These are phyloP conservation scores for Lodderomyces parapsilosis DNA, from an alignment of 1,139 yeast genomes.

Conservation along the genomic window DNA sequence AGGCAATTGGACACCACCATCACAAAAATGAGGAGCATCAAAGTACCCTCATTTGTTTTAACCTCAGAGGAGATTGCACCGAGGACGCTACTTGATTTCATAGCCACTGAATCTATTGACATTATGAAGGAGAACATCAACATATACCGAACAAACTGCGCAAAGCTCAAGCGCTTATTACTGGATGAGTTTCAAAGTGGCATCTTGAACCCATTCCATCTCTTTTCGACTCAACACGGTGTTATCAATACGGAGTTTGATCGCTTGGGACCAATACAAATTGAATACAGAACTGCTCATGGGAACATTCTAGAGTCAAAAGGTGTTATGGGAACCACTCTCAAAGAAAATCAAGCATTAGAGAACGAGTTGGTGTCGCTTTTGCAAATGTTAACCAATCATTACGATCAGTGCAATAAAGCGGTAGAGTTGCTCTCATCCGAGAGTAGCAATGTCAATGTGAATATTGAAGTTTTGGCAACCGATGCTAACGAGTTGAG, in stretches of 20 bases:
- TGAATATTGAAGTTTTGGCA: conserved; percentile 32
- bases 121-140: conserved; percentile 26
- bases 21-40: conserved; percentile 21
- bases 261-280: conserved; percentile 20
- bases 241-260: conserved; percentile 22
- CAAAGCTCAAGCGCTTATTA: conserved; percentile 22
- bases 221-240: conserved; percentile 17
- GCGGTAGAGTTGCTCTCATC: conserved; percentile 23
- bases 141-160: conserved; percentile 28
- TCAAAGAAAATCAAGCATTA: conserved; percentile 46
- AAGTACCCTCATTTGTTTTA: conserved; percentile 31
- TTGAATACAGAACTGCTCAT: conserved; percentile 15
- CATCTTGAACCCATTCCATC: conserved; percentile 17
- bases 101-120: conserved; percentile 35
- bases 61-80: conserved; percentile 6
- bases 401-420: conserved; percentile 72
- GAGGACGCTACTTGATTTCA: conserved; percentile 26
- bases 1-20: conserved; percentile 27
- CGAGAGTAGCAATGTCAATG: conserved; percentile 6
- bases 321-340: conserved; percentile 19
- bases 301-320: conserved; percentile 17
- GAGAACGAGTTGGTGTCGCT: conserved; percentile 73
- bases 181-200: conserved; percentile 18
- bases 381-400: conserved; percentile 71
- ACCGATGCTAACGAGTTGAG: conserved; percentile 36